phyloP scores from a whole-genome alignment of 768 basidiomycete species.

The Tricholoma terreum region DNA sequence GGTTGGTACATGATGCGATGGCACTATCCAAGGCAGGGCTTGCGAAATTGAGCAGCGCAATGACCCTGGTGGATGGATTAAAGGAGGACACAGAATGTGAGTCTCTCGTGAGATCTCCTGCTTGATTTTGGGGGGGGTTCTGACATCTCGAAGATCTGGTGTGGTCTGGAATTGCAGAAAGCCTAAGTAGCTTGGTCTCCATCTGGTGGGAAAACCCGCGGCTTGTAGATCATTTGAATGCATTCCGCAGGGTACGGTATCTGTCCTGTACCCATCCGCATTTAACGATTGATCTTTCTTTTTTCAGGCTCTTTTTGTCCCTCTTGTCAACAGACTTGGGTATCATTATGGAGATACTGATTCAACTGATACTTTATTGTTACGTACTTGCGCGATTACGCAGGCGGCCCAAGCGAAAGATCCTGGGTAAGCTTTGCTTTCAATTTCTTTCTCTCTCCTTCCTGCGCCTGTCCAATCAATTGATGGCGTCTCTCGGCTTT shows the following conservation, averaged over 20 bases:
- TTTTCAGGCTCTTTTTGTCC: conserved; percentile 61
- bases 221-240: conserved; percentile 51
- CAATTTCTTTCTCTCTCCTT: neutral
- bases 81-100: conserved; percentile 74
- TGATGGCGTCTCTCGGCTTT: neutral
- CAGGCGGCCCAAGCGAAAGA: conserved; percentile 37
- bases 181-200: conserved; percentile 49
- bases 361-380: conserved; percentile 58
- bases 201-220: conserved; percentile 84
- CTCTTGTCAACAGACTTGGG: conserved; percentile 75
- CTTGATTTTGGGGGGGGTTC: neutral
- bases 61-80: conserved; percentile 69
- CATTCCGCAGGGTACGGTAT: conserved; percentile 53
- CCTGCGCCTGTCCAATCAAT: neutral
- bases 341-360: conserved; percentile 71
- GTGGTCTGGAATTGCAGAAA: conserved; percentile 67
- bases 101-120: conserved; percentile 21
- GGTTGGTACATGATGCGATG: conserved; percentile 80
- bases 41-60: conserved; percentile 68
- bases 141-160: conserved; percentile 60
- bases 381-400: conserved; percentile 72
- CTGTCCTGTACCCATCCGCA: neutral
- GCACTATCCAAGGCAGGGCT: conserved; percentile 82
- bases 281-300: neutral
- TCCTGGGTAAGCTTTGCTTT: conserved; percentile 19